phyloP scores from a whole-genome alignment of 176 grass and related monocot species.

The Oryza coarctata region DNA sequence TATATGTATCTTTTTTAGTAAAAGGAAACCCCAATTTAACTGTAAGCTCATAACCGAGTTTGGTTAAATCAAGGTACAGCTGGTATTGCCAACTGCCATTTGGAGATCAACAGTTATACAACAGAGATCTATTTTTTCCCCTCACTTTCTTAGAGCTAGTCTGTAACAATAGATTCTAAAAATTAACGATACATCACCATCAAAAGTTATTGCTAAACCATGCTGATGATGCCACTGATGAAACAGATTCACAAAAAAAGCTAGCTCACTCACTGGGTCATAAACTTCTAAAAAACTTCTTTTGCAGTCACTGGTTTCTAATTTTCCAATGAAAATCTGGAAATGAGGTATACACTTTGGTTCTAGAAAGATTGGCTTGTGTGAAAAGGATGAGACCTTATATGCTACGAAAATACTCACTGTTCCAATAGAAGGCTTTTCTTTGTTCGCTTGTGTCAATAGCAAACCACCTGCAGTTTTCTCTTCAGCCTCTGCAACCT shows the following conservation, averaged over 20 bases:
- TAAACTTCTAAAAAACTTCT: no score
- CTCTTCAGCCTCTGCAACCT: constrained; percentile 68
- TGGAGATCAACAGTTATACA: constrained; percentile 1
- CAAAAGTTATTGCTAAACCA: not conserved
- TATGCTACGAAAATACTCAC: constrained; percentile 42
- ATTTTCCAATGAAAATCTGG: not conserved
- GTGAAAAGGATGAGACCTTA: not conserved
- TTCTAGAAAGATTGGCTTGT: not conserved
- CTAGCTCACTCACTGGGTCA: not conserved
- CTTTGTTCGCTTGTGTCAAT: constrained; percentile 52
- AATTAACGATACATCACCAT: not conserved
- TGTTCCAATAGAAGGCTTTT: constrained; percentile 65
- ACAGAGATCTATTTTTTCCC: not conserved
- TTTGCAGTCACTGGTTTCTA: not conserved
- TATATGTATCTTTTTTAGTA: not conserved
- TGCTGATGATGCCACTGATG: not conserved
- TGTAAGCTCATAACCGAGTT: not conserved
- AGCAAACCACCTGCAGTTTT: constrained; percentile 65
- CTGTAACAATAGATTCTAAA: not conserved
- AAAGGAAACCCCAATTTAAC: not conserved
- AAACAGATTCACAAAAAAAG: not conserved
- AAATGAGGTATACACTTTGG: not conserved
- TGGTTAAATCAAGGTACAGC: no score
- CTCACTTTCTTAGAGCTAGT: not conserved
- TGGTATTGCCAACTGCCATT: not conserved